Evolutionary conservation across 2,329 filamentous ascomycete species (phyloP), one percentile per base, ranked within the genome.

Genomic region (Chrysoporthe austroafricana): DNA sequence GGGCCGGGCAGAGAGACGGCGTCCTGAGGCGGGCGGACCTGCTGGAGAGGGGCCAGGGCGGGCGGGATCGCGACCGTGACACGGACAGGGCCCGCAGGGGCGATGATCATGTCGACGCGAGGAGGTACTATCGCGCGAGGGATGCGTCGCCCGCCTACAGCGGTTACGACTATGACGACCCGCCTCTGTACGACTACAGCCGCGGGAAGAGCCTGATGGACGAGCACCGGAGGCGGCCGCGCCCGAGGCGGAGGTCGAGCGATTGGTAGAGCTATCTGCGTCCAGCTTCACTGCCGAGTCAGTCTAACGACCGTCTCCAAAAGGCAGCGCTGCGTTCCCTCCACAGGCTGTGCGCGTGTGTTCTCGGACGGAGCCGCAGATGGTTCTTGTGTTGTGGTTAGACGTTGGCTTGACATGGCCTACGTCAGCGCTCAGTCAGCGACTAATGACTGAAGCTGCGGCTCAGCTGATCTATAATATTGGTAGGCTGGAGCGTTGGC

Each of bases 201-300:
- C 54, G 65, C n/a, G 68, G 62, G 6, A 63, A n/a, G 21, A 44
- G 52, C 13, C 58, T 36, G 32, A 14, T 54, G 39, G 62, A 58
- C n/a, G 62, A 68, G n/a, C 59, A 59, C 1, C 60, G 59, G n/a
- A 62, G 62, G 4, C 52, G 68, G 26, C 68, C 68, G 3, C 61
- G 62, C 59, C 44, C 63, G 52, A 67, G 68, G 59, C 59, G 68
- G 44, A 62, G 66, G 18, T 70, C 68, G 54, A 70, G 68, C 54
- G 66, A 70, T 18, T 70, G 68, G 68, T 69, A 36, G 57, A 50
- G 7, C 8, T 1, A 18, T 34, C 21, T 8, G 8, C 21, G 26
- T 26, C 26, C 54, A 16, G 7, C 56, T n/a, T 16, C 56, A 16
- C 32, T 13, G 21, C 26, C 52, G 4, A 36, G 13, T 16, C 52